Percentiles rank a stretch among this genome's conserved stretches.
Conservation (phyloP, 176 grass and related monocot genomes). For the Juncus inflexus region DNA sequence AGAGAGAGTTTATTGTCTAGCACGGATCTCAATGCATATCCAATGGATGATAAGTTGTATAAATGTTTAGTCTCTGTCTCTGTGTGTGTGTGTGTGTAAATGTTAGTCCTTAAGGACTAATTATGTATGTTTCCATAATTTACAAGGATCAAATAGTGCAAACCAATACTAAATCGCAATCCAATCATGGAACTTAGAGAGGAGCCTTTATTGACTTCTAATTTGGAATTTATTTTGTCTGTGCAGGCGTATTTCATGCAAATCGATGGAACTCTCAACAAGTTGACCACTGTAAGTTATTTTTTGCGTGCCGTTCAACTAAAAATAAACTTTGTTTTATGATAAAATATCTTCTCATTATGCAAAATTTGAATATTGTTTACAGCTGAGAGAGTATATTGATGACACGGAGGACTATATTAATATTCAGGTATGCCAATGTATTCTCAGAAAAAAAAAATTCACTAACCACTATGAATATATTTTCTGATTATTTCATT, state of each 20-base stretch:
- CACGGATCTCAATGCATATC: too few relatives aligned
- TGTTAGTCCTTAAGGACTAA: too few relatives aligned
- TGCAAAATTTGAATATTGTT: slow-evolving; percentile 10
- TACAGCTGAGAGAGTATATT: slow-evolving; percentile 96
- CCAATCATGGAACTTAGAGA: too few relatives aligned
- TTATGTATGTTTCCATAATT: too few relatives aligned
- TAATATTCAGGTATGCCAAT: slow-evolving; percentile 79
- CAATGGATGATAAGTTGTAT: too few relatives aligned
- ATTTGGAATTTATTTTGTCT: slow-evolving; percentile 27
- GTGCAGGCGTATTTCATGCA: slow-evolving; percentile 99
- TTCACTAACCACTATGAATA: not conserved
- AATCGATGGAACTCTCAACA: slow-evolving; percentile 97
- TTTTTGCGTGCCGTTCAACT: not conserved
- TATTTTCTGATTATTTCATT: not conserved
- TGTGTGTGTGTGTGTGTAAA: too few relatives aligned
- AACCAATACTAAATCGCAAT: too few relatives aligned
- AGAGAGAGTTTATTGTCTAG: too few relatives aligned
- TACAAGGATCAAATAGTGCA: too few relatives aligned
- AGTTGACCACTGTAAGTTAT: slow-evolving; percentile 84
- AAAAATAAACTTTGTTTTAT: not conserved
- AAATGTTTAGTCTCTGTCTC: too few relatives aligned
- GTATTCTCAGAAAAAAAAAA: not conserved
- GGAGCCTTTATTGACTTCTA: too few relatives aligned
- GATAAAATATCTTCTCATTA: slow-evolving; percentile 7
- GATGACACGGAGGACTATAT: slow-evolving; percentile 99